Conservation (phyloP, 2,329 filamentous ascomycete genomes). For the Ustilaginoidea virens region DNA sequence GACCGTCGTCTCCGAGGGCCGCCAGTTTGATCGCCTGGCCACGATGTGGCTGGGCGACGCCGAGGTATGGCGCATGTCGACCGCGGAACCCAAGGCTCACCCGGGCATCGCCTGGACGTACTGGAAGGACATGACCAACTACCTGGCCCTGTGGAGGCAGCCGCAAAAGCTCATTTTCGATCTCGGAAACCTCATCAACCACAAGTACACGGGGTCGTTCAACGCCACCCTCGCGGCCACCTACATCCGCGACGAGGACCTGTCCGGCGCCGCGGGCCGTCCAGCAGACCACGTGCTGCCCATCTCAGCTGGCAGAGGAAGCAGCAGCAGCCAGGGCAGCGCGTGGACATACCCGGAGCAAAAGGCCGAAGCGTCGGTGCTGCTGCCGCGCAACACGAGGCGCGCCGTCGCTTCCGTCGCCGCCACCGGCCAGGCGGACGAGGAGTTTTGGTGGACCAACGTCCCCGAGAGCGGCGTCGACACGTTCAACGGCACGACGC, state of each 20-base stretch:
- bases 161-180: conserved; percentile 69
- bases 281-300: conserved; percentile 54
- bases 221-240: conserved; percentile 60
- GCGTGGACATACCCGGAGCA: conserved; percentile 51
- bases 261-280: not conserved
- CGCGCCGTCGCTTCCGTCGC: conserved; percentile 63
- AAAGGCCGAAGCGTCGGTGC: conserved; percentile 40
- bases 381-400: conserved; percentile 49
- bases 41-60: conserved; percentile 62
- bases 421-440: conserved; percentile 57
- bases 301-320: conserved; percentile 39
- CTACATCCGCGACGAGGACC: conserved; percentile 39
- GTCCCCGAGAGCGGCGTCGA: conserved; percentile 45
- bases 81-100: conserved; percentile 53
- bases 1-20: conserved; percentile 54
- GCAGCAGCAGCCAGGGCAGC: conserved; percentile 34
- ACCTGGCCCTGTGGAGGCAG: conserved; percentile 49
- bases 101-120: conserved; percentile 63
- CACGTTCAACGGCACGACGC: conserved; percentile 40
- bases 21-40: conserved; percentile 63
- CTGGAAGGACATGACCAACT: conserved; percentile 64
- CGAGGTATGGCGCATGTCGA: conserved; percentile 74
- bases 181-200: conserved; percentile 54
- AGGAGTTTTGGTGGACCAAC: conserved; percentile 82
- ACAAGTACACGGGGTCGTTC: conserved; percentile 56